These are phyloP conservation scores for Ogataea methanolica DNA, from an alignment of 805 yeast species.

Conservation along the genomic window DNA sequence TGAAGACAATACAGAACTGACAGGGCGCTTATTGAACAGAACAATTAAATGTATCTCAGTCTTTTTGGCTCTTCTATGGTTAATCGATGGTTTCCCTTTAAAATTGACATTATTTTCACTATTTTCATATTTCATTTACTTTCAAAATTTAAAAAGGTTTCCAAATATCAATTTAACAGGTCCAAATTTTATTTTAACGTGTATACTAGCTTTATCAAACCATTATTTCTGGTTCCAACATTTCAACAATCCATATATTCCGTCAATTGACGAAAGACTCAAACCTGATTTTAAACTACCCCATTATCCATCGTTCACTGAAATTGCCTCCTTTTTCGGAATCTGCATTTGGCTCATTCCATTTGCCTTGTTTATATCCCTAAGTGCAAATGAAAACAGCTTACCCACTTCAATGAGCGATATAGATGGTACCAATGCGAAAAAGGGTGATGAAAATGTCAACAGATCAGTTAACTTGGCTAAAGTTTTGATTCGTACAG, in stretches of 20 bases:
- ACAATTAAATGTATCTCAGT: constrained; percentile 59
- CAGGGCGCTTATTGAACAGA: constrained; percentile 62
- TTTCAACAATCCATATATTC: constrained; percentile 68
- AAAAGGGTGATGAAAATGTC: constrained; percentile 20
- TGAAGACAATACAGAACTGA: constrained; percentile 87
- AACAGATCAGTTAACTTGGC: constrained; percentile 60
- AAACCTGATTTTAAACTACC: constrained; percentile 57
- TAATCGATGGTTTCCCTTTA: constrained; percentile 80
- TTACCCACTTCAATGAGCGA: constrained; percentile 49
- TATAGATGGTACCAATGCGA: constrained; percentile 24
- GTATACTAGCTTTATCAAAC: constrained; percentile 68
- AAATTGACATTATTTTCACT: constrained; percentile 63
- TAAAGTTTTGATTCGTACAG: constrained; percentile 53
- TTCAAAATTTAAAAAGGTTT: constrained; percentile 72
- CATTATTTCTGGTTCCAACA: constrained; percentile 89
- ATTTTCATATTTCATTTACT: constrained; percentile 65
- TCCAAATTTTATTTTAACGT: constrained; percentile 64
- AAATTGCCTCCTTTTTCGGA: constrained; percentile 94
- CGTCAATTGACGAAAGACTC: constrained; percentile 60
- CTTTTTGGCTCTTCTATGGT: constrained; percentile 49
- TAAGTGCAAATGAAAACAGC: constrained; percentile 87
- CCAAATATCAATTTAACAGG: constrained; percentile 78
- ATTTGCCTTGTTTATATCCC: constrained; percentile 82
- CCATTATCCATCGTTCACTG: constrained; percentile 74
- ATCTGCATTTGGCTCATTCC: constrained; percentile 92